Evolutionary conservation across 768 basidiomycete genomes (phyloP), one percentile per base, ranked within the genome.

Genomic region (Suillus subalutaceus): DNA sequence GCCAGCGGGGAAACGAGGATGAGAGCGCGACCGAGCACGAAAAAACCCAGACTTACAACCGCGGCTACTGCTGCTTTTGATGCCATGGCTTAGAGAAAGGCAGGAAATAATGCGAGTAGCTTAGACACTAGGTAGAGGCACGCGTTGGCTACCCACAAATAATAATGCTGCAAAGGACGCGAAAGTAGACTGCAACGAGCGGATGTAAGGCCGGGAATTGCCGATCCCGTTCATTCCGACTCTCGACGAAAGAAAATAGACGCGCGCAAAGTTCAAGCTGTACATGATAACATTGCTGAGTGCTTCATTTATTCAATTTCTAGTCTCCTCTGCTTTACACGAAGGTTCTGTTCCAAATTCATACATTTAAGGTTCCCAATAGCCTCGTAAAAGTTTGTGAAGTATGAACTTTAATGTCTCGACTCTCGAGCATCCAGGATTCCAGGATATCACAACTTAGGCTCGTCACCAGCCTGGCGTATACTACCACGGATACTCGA

Each of bases 21-120:
- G n/a, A 66, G 63, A 50, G 5, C 32, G 64, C 35, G 44, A 20
- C 13, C 41, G 18, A 41, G 4, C 30, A 30, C 32, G 35, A 16
- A 63, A 61, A 67, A 72, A 70, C 8, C 3, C 23, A n/a, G 10
- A 23, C 86, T 79, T 71, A 87, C 86, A 68, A 91, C 87, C 78
- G 87, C 89, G 69, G 83, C 88, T 66, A 84, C 82, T 68, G 88
- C 86, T 84, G 84, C 86, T 86, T 88, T 91, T 76, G 88, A 84
- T 68, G 90, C 88, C 90, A 90, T 90, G 71, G 68, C 67, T 77
- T 76, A 61, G 65, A 15, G n/a, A 53, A 20, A 62, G 66, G 26
- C 44, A 61, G 56, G 52, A 52, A 66, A 40, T 59, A 64, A 30
- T 23, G 58, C 61, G 62, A 59, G 40, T 48, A 61, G 16, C 60